Evolutionary conservation across 2,329 filamentous ascomycete genomes (phyloP), one percentile per base, ranked within the genome.

Genomic region (Dactylella cylindrospora): DNA sequence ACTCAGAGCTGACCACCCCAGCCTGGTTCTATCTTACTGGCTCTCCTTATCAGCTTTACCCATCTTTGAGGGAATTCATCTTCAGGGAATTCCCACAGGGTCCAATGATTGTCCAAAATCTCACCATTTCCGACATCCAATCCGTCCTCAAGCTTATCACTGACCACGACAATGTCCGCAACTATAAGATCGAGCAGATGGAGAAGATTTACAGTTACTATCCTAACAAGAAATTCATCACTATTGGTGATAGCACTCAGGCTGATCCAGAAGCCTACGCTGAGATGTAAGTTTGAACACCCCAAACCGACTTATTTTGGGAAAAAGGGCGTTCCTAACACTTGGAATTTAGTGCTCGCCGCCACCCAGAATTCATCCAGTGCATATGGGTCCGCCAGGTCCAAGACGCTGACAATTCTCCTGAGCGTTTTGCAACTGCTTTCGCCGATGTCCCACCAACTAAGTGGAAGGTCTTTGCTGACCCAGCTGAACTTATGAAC

Each of bases 11-110:
- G 1, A 70, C 78, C 8, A 77, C 79, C 7, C 85, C 89, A 1
- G 81, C 88, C 0, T 95, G 88, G 79, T 95, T 95, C 76, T 97
- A 97, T 73, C 80, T 97, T 36, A 94, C 88, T 0, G 90, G 91
- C 0, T 95, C 90, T 0, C 91, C 91, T 0, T 96, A 96, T 76
- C 95, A 94, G 68, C 80, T 97, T 8, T 96, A 96, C 70, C 86
- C 88, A 0, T 93, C 95, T 72, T 79, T 97, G 15, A 84, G 80
- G 59, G 73, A 78, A 1, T 97, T 97, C 74, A 78, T 89, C 26
- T 75, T 84, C 51, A 71, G 77, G 1, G 75, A 85, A 72, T 97
- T 84, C 70, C 87, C 86, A 0, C 79, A 79, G 2, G 91, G 91
- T 6, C 89, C 88, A 17, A 79, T 96, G 66, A 82, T 96, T 28